Evolutionary conservation across 352 stramenopile species (phyloP), one percentile per base, ranked within the genome.

Genomic region (Pseudoperonospora humuli): DNA sequence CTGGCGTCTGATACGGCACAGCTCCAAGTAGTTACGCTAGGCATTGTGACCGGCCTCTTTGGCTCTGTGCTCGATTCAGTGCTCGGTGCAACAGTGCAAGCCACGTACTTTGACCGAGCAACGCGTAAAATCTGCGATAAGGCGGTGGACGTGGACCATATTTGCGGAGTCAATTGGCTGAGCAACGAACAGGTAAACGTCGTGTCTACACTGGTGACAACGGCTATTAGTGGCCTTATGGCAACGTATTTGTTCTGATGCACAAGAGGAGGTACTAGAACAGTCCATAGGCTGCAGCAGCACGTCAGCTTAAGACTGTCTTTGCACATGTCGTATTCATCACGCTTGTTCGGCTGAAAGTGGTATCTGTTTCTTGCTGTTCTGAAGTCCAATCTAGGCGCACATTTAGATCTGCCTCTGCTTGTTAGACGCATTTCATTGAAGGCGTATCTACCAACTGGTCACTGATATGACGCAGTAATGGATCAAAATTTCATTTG

Each of bases 31-130:
- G 33, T 93, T 27, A 54, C 55, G 2, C 39, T 95, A n/a, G 80
- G 82, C 3, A 48, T 61, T 1, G 39, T 61, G 17, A 78, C 51
- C 7, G 85, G 85, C 0, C 46, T 94, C 5, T 45, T 90, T 11
- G 83, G 85, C 15, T 93, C 75, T 19, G 33, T 93, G 23, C 17
- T 94, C 4, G 85, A 96, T 54, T 95, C 83, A 40, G 28, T 93
- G 7, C 63, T 96, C 0, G 85, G 85, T 11, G 85, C 78, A 7
- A 91, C 79, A 25, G 41, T 95, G 39, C 85, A 96, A 51, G 50
- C 56, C 27, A 91, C 77, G 28, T 83, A 69, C 50, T 93, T 76
- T 38, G 67, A 87, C 49, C 34, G 42, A 7, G 50, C 57, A 25
- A 72, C 61, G 13, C 63, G 72, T 25, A 71, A 70, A 41, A 81